Evolutionary conservation across 768 basidiomycete species (phyloP).

Genomic region (Megacollybia marginata): DNA sequence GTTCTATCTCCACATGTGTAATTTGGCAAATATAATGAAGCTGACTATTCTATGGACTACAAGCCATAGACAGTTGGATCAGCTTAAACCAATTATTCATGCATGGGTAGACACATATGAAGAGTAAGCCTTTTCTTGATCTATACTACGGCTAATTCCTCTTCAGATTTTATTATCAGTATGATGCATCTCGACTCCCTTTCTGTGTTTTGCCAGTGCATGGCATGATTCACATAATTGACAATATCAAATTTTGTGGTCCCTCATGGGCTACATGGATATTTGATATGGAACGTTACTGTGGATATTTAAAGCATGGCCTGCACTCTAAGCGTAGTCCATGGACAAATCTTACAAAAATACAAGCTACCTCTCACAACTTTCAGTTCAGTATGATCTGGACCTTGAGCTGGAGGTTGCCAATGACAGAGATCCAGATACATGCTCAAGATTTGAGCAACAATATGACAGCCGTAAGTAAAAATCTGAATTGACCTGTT

Average conservation of each 20-base stretch:
- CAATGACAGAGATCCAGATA: not conserved
- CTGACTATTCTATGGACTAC: conserved; percentile 25
- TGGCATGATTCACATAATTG: conserved; percentile 14
- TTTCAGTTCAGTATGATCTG: conserved; percentile 18
- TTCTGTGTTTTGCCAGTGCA: conserved; percentile 15
- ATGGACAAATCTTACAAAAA: conserved; percentile 13
- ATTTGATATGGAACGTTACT: conserved; percentile 19
- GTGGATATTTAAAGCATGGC: conserved; percentile 10
- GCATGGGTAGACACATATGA: conserved; percentile 32
- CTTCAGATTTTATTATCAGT: conserved; percentile 18
- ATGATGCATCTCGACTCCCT: conserved; percentile 6
- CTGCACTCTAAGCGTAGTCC: conserved; percentile 11
- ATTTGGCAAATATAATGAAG: conserved; percentile 27
- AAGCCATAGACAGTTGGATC: conserved; percentile 15
- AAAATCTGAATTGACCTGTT: not conserved
- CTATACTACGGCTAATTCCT: not conserved
- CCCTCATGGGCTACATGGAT: conserved; percentile 18
- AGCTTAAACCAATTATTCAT: conserved; percentile 18
- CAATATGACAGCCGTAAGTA: not conserved
- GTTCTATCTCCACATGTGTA: conserved; percentile 30
- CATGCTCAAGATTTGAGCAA: not conserved
- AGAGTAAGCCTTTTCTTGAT: conserved; percentile 14
- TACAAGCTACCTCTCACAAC: conserved; percentile 16
- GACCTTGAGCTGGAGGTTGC: conserved; percentile 7
- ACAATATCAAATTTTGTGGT: conserved; percentile 12